Evolutionary conservation across 371 early-diverging fungal genomes (phyloP), one percentile per base, ranked within the genome.

Genomic region (Paraphysoderma sedebokerense): DNA sequence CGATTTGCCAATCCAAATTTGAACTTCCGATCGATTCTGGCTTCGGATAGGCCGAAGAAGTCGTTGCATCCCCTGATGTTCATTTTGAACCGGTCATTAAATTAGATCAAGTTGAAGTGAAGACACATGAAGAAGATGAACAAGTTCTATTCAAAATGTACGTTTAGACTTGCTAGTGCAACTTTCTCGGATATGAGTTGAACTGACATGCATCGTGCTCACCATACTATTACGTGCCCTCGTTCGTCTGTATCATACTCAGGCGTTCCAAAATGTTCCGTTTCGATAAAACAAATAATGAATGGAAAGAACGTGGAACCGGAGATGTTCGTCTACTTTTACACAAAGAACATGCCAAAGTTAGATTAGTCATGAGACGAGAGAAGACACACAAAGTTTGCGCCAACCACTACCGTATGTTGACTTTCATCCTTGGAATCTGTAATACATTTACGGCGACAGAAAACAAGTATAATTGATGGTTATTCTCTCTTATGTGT

Each of bases 261-360:
- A 92, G 92, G 85, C 87, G 97, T 44, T 87, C 92, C 56, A 92
- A 92, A 77, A 78, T 96, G 45, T 96, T 90, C 87, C 87, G 95
- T 58, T 93, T 82, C 65, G 85, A 86, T 61, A 80, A 85, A 60
- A 75, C 70, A 32, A 59, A 58, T 51, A 81, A 76, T 48, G 95
- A 93, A 64, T 96, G 97, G 97, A 96, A 96, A 75, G 97, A 96
- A 71, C 87, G 97, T 53, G 95, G 97, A 29, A 92, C 91, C 27
- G 97, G 97, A 51, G 95, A 95, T 61, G 87, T 89, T 46, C 85
- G 85, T 66, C 75, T 96, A 44, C 65, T 96, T 57, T 69, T 86
- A 63, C 93, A 96, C 77, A 86, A 84, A 71, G 76, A 75, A 38
- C 68, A 76, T 56, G 70, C 71, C 54, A 87, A 87, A 68, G 66